Base-by-base conservation (phyloP, 805 yeast species). In the Metschnikowia dekortorum region DNA sequence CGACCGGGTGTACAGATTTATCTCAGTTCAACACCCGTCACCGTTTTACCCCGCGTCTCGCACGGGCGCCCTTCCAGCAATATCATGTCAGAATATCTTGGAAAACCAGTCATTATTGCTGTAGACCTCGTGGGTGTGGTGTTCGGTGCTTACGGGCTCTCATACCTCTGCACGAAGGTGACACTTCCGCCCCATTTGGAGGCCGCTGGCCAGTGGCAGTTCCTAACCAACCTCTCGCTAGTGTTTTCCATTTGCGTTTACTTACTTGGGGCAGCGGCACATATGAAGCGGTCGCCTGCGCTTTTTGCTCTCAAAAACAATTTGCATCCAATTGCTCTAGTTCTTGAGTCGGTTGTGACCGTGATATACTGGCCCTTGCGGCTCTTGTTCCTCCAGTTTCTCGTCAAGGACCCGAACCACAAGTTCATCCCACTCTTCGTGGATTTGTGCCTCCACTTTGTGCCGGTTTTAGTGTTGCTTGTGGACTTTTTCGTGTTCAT, bases 291-390 rank as follows among this genome's bases (percentile, higher is more conserved):
- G 31, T 63, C 65, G 8, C 45, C 52, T 8, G 6, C 32, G 14
- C 51, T 73, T 29, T 73, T 65, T 53, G 37, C 49, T 8, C 29
- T 70, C 33, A 78, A 78, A 53, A 73, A 73, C 47, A 61, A 67
- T 46, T 46, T 77, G 32, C 78, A 83, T 52, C 83, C 87, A 0
- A 60, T 81, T 38, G 81, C 83, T 0, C 65, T 84, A 42, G 79
- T 82, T 0, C 58, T 83, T 14, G 91, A 85, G 61, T 68, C 76
- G 9, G 71, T 85, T 18, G 89, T 87, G 14, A 73, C 87, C 0
- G 33, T 68, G 1, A 79, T 86, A 13, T 87, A 87, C 63, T 87
- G 94, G 92, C 81, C 84, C 0, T 71, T 86, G 55, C 70, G 82
- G 54, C 50, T 85, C 14, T 79, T 82, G 58, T 75, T 76, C 46